Percentiles rank a stretch among this genome's conserved stretches.
Conservation (phyloP, 257 asterid genomes). For the Forsythia viridissima region DNA sequence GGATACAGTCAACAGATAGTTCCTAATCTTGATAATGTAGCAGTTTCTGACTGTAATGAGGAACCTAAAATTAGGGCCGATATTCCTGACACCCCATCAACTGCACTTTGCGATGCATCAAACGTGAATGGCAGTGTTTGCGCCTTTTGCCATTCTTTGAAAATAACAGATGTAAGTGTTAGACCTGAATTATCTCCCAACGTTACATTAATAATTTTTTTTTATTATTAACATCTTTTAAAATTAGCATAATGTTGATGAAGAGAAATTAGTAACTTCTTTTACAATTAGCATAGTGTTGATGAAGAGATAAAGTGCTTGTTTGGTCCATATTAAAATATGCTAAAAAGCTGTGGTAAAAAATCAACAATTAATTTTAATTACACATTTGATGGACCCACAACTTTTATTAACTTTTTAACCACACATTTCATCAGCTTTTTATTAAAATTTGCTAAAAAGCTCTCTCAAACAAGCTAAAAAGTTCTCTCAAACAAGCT, state of each 20-base stretch:
- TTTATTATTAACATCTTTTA: background rate
- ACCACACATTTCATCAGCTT: no score
- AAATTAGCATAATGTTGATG: background rate
- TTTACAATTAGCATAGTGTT: conserved; percentile 3
- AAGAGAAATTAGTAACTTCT: background rate
- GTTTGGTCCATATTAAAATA: no score
- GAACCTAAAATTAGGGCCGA: conserved; percentile 35
- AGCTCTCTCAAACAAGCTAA: no score
- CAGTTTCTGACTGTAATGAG: conserved; percentile 30
- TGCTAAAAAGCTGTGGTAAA: no score
- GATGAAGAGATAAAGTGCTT: background rate
- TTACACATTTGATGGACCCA: no score
- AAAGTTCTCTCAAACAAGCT: no score
- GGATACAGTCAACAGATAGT: conserved; percentile 22
- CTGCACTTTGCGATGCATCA: conserved; percentile 29
- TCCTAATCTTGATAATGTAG: conserved; percentile 20
- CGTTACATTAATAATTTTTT: background rate
- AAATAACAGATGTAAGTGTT: conserved; percentile 65
- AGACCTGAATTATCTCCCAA: background rate
- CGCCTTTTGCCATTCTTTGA: conserved; percentile 79
- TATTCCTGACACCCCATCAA: conserved; percentile 32
- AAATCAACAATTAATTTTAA: no score
- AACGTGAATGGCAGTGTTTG: conserved; percentile 43
- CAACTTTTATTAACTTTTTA: no score
- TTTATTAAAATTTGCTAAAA: no score